These are phyloP conservation scores for Fagus sylvatica DNA, from an alignment of 306 rosid genomes.

Conservation along the genomic window DNA sequence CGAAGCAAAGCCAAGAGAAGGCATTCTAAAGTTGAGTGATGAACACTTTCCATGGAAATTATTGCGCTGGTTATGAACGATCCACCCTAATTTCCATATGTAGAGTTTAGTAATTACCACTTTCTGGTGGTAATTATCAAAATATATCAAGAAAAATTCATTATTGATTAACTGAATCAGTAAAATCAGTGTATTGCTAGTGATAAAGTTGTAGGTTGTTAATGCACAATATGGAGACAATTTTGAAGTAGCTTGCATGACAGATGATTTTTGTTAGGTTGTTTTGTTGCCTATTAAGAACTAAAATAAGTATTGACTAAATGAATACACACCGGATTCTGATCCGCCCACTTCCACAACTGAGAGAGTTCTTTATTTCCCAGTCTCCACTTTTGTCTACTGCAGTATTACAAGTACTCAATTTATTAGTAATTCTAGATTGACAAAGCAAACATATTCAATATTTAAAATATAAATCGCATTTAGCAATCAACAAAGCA, in stretches of 20 bases:
- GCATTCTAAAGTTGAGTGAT: neutral
- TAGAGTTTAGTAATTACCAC: neutral
- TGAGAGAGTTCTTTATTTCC: conserved; percentile 97
- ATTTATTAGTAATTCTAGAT: conserved; percentile 11
- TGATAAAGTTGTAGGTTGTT: too few species aligned
- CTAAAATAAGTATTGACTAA: neutral
- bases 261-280: too few species aligned
- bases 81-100: neutral
- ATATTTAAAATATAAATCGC: neutral
- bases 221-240: too few species aligned
- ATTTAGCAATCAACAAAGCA: too few species aligned
- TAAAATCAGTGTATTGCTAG: neutral
- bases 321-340: conserved; percentile 72
- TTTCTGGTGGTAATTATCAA: neutral
- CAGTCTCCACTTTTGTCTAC: conserved; percentile 91
- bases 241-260: too few species aligned
- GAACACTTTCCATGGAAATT: neutral
- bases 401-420: conserved; percentile 34
- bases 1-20: neutral
- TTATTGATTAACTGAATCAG: neutral
- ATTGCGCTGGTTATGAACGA: neutral
- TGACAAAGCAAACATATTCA: conserved; percentile 3
- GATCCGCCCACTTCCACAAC: conserved; percentile 99
- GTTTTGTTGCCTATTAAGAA: too few species aligned
- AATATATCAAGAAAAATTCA: neutral